These are phyloP conservation scores for Rhododendron kiyosumense DNA, from an alignment of 148 eudicot genomes.

Conservation along the genomic window DNA sequence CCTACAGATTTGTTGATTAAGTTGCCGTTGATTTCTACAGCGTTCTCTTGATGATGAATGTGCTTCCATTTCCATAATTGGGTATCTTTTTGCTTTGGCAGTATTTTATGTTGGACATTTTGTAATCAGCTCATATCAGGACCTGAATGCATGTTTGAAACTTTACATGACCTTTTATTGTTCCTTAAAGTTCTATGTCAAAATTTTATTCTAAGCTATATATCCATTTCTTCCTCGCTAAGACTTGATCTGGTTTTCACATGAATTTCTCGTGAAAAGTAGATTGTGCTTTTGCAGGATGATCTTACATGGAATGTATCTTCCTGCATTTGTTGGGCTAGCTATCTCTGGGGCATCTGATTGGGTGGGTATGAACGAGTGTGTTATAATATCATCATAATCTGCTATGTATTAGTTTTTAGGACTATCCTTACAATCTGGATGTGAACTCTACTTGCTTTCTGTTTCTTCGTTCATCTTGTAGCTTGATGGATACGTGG, in stretches of 20 bases:
- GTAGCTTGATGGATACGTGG: constrained; percentile 91
- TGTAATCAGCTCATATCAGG: background rate
- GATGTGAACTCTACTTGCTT: background rate
- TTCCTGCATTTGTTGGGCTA: constrained; percentile 81
- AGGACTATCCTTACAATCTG: background rate
- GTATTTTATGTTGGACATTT: too few species aligned
- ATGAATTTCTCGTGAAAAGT: background rate
- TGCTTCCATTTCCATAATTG: too few species aligned
- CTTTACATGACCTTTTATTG: background rate
- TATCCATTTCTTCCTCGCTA: background rate
- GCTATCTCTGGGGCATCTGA: constrained; percentile 90
- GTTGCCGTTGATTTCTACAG: background rate
- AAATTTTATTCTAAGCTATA: background rate
- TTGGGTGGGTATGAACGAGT: constrained; percentile 53
- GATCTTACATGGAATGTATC: constrained; percentile 90
- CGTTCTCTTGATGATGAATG: too few species aligned
- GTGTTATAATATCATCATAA: background rate
- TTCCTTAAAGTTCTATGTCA: background rate
- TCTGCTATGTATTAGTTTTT: background rate
- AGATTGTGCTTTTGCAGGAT: constrained; percentile 55
- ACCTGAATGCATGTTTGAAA: background rate
- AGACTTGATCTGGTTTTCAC: background rate
- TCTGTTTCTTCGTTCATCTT: constrained; percentile 14
- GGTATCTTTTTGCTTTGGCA: too few species aligned
- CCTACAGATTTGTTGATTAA: background rate